Base-by-base conservation (phyloP, 78 protist species). In the Polysphondylium violaceum region DNA sequence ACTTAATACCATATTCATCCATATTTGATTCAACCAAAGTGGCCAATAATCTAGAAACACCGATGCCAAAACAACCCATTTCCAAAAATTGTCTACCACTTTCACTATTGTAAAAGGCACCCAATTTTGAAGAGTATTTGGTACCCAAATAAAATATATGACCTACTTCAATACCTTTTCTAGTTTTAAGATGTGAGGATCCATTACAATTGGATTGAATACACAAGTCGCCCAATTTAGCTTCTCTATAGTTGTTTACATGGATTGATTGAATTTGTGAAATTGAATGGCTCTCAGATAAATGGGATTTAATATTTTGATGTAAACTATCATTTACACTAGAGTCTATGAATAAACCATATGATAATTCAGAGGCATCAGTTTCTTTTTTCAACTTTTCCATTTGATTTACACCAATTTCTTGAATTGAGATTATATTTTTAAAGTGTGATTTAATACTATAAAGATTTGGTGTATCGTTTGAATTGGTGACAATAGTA, bases 11-110 rank as follows among this genome's bases (percentile, higher is more conserved):
- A 5, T 43, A 21, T 3, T 73, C 9, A 0, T 72, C 74, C 1
- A 0, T 0, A 21, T 40, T 36, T 0, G 86, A n/a, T 55, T 91
- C 95, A n/a, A 79, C 74, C 23, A 79, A 6, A 2, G 95, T 60
- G 1, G 95, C 95, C 19, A 91, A 27, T n/a, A 91, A 29, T 63
- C 95, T 58, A 44, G 88, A 64, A 16, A 91, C 95, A 36, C 95
- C 95, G 16, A 91, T 78, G n/a, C 90, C 95, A 36, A 61, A 78
- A 31, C 90, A 91, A 14, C 95, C 95, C 95, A 91, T 91, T 55
- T 91, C 95, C 50, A 91, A 44, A 25, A 64, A 71, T 12, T 29
- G 21, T 2, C 12, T 58, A 33, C 69, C 85, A 33, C 16, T 27
- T 7, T n/a, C 21, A 21, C 53, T 51, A n/a, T 64, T 47, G 0